These are phyloP conservation scores for Maudiozyma barnettii DNA, from an alignment of 805 yeast species.

Conservation along the genomic window DNA sequence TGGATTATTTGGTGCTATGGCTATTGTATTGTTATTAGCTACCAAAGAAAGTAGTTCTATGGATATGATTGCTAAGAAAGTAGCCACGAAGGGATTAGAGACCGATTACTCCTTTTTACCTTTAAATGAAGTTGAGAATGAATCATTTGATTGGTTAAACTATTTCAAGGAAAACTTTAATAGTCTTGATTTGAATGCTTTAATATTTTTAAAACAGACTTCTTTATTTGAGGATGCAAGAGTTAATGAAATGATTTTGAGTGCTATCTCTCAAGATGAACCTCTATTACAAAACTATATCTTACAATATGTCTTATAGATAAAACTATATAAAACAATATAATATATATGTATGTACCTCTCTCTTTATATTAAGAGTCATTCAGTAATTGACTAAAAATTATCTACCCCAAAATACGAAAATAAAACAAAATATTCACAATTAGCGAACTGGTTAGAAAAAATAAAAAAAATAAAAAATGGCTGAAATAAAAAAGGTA, in stretches of 20 bases:
- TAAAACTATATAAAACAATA: background rate
- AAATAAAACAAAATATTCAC: too few species aligned
- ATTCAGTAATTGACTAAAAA: too few species aligned
- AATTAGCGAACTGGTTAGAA: too few species aligned
- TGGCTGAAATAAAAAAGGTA: too few species aligned
- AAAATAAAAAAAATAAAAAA: too few species aligned
- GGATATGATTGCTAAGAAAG: constrained; percentile 26
- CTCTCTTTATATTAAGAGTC: too few species aligned
- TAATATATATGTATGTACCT: background rate
- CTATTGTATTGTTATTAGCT: constrained; percentile 16
- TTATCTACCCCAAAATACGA: too few species aligned
- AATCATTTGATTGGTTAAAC: constrained; percentile 18
- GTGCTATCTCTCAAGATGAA: constrained; percentile 13
- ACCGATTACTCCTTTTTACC: constrained; percentile 17
- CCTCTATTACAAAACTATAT: constrained; percentile 19
- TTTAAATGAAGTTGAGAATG: constrained; percentile 11
- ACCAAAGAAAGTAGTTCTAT: constrained; percentile 14
- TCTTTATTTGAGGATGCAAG: constrained; percentile 1
- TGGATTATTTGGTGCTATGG: constrained; percentile 22
- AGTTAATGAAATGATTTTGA: constrained; percentile 16
- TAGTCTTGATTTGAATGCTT: constrained; percentile 7
- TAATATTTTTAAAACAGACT: constrained; percentile 14
- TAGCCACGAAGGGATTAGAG: constrained; percentile 24
- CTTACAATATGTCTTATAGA: constrained; percentile 21
- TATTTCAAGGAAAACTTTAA: constrained; percentile 13